A percentile compares a stretch with the other conserved stretches of the same genome.
These are phyloP conservation scores for Pyricularia pennisetigena DNA, from an alignment of 2,329 filamentous ascomycete species.

Conservation along the genomic window DNA sequence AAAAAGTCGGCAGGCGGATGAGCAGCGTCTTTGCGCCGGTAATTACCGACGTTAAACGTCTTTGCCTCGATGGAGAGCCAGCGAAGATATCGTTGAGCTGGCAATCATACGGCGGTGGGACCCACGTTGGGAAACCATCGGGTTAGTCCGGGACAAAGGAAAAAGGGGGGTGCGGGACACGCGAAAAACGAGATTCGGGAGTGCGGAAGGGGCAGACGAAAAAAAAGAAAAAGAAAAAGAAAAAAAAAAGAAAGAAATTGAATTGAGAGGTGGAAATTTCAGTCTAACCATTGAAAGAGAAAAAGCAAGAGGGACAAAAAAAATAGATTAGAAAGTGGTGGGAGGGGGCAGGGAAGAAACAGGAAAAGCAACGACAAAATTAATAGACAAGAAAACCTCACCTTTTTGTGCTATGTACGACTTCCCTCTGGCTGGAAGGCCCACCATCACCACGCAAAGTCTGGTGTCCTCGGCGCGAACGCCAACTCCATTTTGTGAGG, in stretches of 20 bases:
- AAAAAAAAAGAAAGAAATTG: background rate
- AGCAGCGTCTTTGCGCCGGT: constrained; percentile 80
- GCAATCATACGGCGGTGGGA: constrained; percentile 8
- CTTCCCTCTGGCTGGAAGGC: constrained; percentile 87
- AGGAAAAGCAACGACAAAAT: background rate
- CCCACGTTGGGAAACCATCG: background rate
- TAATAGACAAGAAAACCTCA: constrained; percentile 27
- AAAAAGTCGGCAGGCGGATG: constrained; percentile 94
- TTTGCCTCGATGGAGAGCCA: constrained; percentile 93
- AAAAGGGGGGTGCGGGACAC: background rate
- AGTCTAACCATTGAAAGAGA: background rate
- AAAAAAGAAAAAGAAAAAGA: background rate
- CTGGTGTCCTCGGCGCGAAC: constrained; percentile 90
- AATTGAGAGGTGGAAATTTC: background rate
- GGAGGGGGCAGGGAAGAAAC: background rate
- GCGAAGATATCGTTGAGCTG: constrained; percentile 85
- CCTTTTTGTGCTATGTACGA: constrained; percentile 98
- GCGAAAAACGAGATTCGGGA: background rate
- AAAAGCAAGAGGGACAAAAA: background rate
- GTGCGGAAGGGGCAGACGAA: background rate
- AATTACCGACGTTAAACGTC: constrained; percentile 96
- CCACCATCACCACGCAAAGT: constrained; percentile 99
- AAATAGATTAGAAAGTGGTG: background rate
- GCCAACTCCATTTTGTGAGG: constrained; percentile 54
- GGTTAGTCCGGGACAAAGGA: background rate